phyloP scores from a whole-genome alignment of 176 grass and related monocot species.

The Eragrostis nindensis region DNA sequence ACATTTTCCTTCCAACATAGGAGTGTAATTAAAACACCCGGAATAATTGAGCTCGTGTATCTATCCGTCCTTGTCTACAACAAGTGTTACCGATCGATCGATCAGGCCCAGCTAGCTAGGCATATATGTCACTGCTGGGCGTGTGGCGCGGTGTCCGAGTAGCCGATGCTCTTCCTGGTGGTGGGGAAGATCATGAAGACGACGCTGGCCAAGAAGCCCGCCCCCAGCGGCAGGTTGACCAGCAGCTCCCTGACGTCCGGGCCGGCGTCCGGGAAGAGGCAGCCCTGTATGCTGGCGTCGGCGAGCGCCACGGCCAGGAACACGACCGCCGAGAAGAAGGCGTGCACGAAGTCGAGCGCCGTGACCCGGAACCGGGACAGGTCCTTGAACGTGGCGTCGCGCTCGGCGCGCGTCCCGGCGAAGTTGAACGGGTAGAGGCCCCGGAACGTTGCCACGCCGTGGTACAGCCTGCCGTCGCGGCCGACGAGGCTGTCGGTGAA shows the following conservation, averaged over 20 bases:
- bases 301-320: constrained; percentile 61
- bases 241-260: constrained; percentile 53
- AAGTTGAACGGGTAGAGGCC: constrained; percentile 58
- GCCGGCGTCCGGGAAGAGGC: constrained; percentile 55
- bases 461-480: constrained; percentile 68
- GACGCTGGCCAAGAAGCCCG: constrained; percentile 49
- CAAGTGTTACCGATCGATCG: too few relatives aligned
- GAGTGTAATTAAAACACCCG: too few relatives aligned
- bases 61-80: too few relatives aligned
- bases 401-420: background rate
- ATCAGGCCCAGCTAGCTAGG: too few relatives aligned
- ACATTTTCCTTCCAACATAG: too few relatives aligned
- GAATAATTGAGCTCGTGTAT: too few relatives aligned
- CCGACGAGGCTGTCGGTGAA: constrained; percentile 73
- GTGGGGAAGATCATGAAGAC: constrained; percentile 70
- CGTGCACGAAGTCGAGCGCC: constrained; percentile 56
- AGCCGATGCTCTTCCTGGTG: constrained; percentile 59
- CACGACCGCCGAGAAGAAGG: constrained; percentile 54
- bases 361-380: constrained; percentile 41
- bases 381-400: constrained; percentile 24
- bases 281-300: constrained; percentile 50
- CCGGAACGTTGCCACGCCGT: constrained; percentile 54
- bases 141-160: constrained; percentile 34
- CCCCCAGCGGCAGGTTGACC: constrained; percentile 61
- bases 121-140: constrained; percentile 17